Base-by-base conservation (phyloP, 1,284 basidiomycete species). In the Cutaneotrichosporon cavernicola region DNA sequence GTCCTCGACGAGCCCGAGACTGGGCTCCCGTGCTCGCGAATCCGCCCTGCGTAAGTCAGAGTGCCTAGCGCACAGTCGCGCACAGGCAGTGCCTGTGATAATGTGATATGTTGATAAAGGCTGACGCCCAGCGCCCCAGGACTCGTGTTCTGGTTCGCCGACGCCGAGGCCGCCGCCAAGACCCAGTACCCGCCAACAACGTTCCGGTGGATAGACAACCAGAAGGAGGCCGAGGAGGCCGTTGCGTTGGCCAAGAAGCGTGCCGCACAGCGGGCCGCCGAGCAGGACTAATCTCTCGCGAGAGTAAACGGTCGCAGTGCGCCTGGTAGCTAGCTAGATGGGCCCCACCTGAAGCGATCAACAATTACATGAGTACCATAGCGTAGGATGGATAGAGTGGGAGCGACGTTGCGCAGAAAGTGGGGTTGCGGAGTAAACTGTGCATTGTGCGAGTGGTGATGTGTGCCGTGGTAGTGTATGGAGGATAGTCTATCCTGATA, bases 141-240 rank as follows among this genome's bases (percentile, higher is more conserved):
- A 26, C 88, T 90, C 64, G 84, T 96, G 22, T 94, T 88, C 80
- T 97, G 92, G 92, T 97, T 97, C 80, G 88, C 91, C 53, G 92
- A 96, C 77, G 72, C 74, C 30, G 89, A 92, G 62, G 88, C 88
- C 7, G 92, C 93, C 2, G 83, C 70, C 30, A 66, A 72, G 56
- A 79, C 77, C 5, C 67, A 68, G 49, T 78, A 78, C 68, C 77
- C 77, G 11, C 77, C 80, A 3, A 79, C 76, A 22, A 75, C 73
- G 6, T 80, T 80, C 74, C 68, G 77, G 58, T 81, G 80, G 80
- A 80, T 81, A 63, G 79, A 80, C 60, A 78, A 78, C 64, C 74
- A 75, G 65, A 77, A 77, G 65, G 78, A 81, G 61, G 80, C 78
- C 2, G 75, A 78, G 58, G 80, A 80, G 66, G 80, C 78, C 5